Conservation (phyloP, 2,329 filamentous ascomycete species). For the Pleoardoris graminearum region DNA sequence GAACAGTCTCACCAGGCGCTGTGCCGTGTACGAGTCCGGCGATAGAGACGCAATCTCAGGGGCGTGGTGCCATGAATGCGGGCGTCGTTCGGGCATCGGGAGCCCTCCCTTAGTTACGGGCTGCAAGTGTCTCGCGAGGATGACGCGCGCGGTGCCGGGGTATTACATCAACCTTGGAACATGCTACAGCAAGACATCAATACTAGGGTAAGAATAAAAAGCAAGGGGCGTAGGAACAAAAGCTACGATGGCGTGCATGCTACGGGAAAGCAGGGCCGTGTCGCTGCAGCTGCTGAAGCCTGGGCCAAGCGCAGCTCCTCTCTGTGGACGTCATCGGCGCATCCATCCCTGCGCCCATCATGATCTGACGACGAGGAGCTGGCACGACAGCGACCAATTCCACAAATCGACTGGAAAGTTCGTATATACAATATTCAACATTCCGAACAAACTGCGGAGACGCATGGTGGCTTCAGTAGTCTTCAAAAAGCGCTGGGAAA, state of each 20-base stretch:
- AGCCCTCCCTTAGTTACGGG: slow-evolving; percentile 13
- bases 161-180: not conserved
- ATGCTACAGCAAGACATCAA: not conserved
- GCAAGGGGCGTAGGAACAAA: slow-evolving; percentile 17
- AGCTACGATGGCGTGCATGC: slow-evolving; percentile 2
- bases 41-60: slow-evolving; percentile 44
- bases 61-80: slow-evolving; percentile 40
- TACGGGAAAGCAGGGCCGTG: not conserved
- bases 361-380: not conserved
- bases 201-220: slow-evolving; percentile 8
- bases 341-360: slow-evolving; percentile 9
- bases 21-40: slow-evolving; percentile 57
- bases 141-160: slow-evolving; percentile 12
- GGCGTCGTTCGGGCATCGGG: slow-evolving; percentile 35
- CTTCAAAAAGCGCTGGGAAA: too few relatives aligned
- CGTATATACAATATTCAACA: too few relatives aligned
- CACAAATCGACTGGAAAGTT: too few relatives aligned
- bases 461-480: too few relatives aligned
- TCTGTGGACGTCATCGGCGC: slow-evolving; percentile 28
- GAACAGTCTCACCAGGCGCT: slow-evolving; percentile 52
- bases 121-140: not conserved
- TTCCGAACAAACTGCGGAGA: too few relatives aligned
- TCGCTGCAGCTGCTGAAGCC: slow-evolving; percentile 1
- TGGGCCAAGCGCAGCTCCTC: slow-evolving; percentile 3
- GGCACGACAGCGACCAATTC: not conserved